Conservation (phyloP, 306 rosid species). For the Echinosophora koreensis region DNA sequence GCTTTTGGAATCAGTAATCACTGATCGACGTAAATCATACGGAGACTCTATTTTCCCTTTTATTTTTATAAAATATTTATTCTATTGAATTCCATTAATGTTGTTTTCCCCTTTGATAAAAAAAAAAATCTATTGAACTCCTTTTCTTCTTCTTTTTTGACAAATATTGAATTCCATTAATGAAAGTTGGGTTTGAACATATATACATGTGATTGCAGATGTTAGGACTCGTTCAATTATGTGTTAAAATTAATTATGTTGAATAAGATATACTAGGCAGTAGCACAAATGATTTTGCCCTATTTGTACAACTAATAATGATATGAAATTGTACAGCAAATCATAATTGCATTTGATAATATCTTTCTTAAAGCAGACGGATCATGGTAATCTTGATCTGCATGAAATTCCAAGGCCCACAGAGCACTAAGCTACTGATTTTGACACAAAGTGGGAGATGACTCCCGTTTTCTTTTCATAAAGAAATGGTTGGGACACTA, state of each 20-base stretch:
- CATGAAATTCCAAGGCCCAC: conserved; percentile 49
- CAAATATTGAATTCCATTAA: conserved; percentile 18
- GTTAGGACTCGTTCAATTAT: conserved; percentile 27
- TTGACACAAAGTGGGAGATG: conserved; percentile 52
- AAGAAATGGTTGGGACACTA: conserved; percentile 41
- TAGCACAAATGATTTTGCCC: background rate
- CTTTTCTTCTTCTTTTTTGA: no score
- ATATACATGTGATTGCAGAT: conserved; percentile 37
- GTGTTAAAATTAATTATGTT: background rate
- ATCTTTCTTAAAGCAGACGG: conserved; percentile 36
- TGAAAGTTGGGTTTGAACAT: conserved; percentile 24
- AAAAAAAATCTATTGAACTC: no score
- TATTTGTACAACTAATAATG: no score
- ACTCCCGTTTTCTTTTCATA: conserved; percentile 43
- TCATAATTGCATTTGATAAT: background rate
- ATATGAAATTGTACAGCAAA: no score
- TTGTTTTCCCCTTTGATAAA: no score
- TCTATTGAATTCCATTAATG: conserved; percentile 17
- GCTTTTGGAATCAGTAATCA: no score
- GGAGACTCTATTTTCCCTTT: conserved; percentile 10
- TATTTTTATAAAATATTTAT: background rate
- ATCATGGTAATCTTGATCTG: conserved; percentile 44
- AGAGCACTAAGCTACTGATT: conserved; percentile 48
- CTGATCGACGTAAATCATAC: background rate
- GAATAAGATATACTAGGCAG: background rate